Evolutionary conservation across 805 yeast species (phyloP), one percentile per base, ranked within the genome.

Genomic region (Zygoascus flipseniorum): DNA sequence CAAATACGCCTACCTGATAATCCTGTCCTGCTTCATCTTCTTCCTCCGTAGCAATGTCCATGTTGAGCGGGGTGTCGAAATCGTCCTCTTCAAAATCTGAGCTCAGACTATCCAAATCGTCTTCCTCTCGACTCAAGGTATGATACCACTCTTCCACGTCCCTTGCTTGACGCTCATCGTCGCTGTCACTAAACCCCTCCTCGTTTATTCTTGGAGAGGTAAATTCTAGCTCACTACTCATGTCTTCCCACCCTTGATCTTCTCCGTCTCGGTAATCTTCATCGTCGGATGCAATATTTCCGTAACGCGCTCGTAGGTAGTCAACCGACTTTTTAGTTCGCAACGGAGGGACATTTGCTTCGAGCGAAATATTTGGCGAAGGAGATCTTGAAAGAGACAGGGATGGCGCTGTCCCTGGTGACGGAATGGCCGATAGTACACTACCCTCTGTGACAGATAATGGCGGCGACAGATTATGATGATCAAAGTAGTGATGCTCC

Each of bases 121-220:
- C 68, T 5, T 56, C 57, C 18, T 51, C 56, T 8, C 56, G 54
- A 10, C 18, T 35, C 31, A 64, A 51, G 32, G 58, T 58, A 39
- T 61, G 56, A 52, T 56, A 65, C 71, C 71, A 68, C 14, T 60
- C 65, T 28, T 67, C 69, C 8, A 68, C 70, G 39, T 67, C 69
- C 8, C 65, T 58, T 53, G 66, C 69, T 47, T 65, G 64, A 45
- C 60, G 67, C 31, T 63, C 64, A 10, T 59, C 62, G 2, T 54
- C 56, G 6, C 45, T 28, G 16, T 51, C 56, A 35, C 39, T 35
- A n/a, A 35, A 35, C 8, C 39, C 39, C 8, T 35, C 16, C 4
- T 35, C 8, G 8, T 13, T 35, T 3, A 13, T 10, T 4, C 16
- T 10, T 13, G 39, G 16, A 18, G 41, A 8, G 14, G 44, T 51